Evolutionary conservation across 352 stramenopile genomes (phyloP).

Genomic region (Elongisporangium anandrum): DNA sequence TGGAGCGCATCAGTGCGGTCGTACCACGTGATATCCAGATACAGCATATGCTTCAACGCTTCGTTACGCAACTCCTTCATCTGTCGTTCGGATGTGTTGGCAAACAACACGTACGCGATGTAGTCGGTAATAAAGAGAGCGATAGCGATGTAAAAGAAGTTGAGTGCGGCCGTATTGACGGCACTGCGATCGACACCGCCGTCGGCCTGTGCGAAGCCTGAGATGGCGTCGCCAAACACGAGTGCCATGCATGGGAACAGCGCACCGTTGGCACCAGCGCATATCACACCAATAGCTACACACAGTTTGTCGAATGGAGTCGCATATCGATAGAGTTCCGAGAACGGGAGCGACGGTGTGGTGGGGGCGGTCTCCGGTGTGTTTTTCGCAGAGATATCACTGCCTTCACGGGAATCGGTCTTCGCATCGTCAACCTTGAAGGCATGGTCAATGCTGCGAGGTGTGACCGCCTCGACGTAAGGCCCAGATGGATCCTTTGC

Average conservation of each 20-base stretch:
- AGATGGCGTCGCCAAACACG: constrained; percentile 32
- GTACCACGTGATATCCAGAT: constrained; percentile 42
- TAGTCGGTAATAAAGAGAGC: constrained; percentile 15
- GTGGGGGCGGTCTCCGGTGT: too few relatives aligned
- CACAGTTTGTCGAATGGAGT: constrained; percentile 14
- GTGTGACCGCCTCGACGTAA: too few relatives aligned
- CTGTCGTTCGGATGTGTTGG: constrained; percentile 19
- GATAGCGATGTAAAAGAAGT: constrained; percentile 14
- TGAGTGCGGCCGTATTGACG: constrained; percentile 8
- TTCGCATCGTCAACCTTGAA: too few relatives aligned
- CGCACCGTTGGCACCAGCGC: constrained; percentile 19
- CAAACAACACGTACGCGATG: constrained; percentile 12
- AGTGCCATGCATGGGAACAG: constrained; percentile 41
- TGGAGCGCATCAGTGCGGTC: constrained; percentile 24
- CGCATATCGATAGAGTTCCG: constrained; percentile 21
- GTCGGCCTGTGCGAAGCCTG: constrained; percentile 15
- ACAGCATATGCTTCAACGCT: constrained; percentile 30
- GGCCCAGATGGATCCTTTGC: too few relatives aligned
- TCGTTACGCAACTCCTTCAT: constrained; percentile 27
- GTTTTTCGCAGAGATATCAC: too few relatives aligned
- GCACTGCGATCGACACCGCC: constrained; percentile 8
- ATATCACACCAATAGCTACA: constrained; percentile 9
- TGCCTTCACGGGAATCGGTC: too few relatives aligned
- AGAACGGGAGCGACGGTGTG: constrained; percentile 9
- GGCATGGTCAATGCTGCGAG: too few relatives aligned